These are phyloP conservation scores for Backusella australiensis DNA, from an alignment of 192 early-diverging fungal genomes.

Conservation along the genomic window DNA sequence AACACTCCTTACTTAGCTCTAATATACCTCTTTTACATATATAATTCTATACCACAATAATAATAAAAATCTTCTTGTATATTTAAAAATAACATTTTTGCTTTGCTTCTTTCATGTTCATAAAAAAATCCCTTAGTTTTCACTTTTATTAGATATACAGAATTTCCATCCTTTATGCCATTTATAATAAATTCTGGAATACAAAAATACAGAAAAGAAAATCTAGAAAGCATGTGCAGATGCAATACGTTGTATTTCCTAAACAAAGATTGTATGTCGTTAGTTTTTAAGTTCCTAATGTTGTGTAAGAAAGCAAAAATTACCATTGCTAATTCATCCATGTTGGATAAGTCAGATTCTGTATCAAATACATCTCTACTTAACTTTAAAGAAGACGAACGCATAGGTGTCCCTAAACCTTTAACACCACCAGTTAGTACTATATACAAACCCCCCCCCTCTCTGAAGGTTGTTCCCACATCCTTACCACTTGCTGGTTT, in stretches of 20 bases:
- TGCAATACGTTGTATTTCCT: constrained; percentile 21
- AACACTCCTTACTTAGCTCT: not conserved
- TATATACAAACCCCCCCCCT: not conserved
- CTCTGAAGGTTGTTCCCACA: not conserved
- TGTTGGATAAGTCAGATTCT: constrained; percentile 7
- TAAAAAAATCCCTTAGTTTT: not conserved
- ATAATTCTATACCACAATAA: not conserved
- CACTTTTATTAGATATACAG: not conserved
- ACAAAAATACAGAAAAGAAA: not conserved
- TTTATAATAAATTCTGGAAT: not conserved
- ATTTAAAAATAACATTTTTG: not conserved
- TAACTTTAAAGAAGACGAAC: not conserved
- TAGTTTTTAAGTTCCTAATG: not conserved
- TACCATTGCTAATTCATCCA: constrained; percentile 18
- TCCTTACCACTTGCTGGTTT: not conserved
- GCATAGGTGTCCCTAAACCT: not conserved
- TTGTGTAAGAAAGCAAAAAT: not conserved
- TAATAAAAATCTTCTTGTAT: too few relatives aligned
- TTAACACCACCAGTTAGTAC: not conserved
- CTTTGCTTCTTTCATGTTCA: not conserved
- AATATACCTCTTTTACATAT: not conserved
- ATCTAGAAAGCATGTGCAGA: not conserved
- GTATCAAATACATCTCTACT: constrained; percentile 14
- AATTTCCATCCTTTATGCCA: not conserved
- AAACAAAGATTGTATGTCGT: not conserved